phyloP scores from a whole-genome alignment of 768 basidiomycete species.

The Phaeotremella fagi region DNA sequence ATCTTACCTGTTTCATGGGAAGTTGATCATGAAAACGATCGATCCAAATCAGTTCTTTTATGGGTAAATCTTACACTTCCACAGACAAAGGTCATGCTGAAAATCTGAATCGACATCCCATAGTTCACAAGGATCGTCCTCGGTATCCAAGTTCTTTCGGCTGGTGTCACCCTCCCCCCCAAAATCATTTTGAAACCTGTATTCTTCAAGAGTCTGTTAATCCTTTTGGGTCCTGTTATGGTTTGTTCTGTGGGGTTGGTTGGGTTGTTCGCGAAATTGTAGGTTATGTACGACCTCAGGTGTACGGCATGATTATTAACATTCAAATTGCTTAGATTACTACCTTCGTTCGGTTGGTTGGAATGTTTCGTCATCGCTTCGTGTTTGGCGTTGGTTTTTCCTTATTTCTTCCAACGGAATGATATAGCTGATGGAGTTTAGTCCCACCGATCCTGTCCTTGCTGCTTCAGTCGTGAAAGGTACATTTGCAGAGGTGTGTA shows the following conservation, averaged over 20 bases:
- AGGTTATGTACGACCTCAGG: neutral
- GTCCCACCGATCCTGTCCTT: conserved; percentile 25
- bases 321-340: neutral
- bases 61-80: conserved; percentile 8
- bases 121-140: conserved; percentile 42
- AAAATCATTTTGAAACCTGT: conserved; percentile 7
- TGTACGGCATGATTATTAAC: neutral
- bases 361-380: conserved; percentile 19
- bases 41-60: conserved; percentile 9
- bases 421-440: neutral
- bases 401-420: neutral
- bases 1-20: conserved; percentile 21
- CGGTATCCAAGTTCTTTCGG: conserved; percentile 36
- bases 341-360: conserved; percentile 15
- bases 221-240: conserved; percentile 23
- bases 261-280: conserved; percentile 18
- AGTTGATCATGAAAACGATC: conserved; percentile 8
- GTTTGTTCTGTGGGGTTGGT: conserved; percentile 4
- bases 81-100: neutral
- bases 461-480: conserved; percentile 30
- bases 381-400: conserved; percentile 17
- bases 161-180: conserved; percentile 14
- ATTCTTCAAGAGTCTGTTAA: conserved; percentile 7
- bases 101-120: neutral
- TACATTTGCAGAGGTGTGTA: conserved; percentile 15